Evolutionary conservation across 768 basidiomycete genomes (phyloP), one percentile per base, ranked within the genome.

Genomic region (Boletus sensibilis): DNA sequence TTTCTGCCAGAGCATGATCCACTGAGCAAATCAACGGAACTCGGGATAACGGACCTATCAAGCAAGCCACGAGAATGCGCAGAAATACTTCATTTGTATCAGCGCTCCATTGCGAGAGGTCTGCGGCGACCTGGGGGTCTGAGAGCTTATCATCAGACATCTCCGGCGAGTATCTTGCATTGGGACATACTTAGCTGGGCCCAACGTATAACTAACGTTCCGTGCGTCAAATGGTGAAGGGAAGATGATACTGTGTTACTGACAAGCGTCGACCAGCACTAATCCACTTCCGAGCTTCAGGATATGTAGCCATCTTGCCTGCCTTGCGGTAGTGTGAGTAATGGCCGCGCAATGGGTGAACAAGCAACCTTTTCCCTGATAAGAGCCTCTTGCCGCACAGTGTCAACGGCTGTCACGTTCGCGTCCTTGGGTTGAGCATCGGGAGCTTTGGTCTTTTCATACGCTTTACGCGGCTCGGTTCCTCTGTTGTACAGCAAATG

Each of bases 401-500:
- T 21, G 23, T 49, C 47, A 4, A 35, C 6, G 6, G 20, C 13
- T 27, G 58, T 11, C 33, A n/a, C 21, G 31, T 27, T 53, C 34
- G 40, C 39, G 29, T 44, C 35, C 37, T 40, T 16, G 27, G 25
- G 5, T 40, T 39, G 31, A 20, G 51, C 3, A 13, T 45, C 23
- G 1, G n/a, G 9, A 18, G 7, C 18, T 13, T 45, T 64, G 18
- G 37, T 51, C 50, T 59, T 59, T 57, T 70, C 39, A 53, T 67
- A 62, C 35, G 75, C 71, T 60, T 76, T 78, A 58, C 85, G 75
- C 0, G 90, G 88, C 47, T 82, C 81, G 0, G 84, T 74, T 5
- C 87, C 90, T 45, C 90, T 78, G 65, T 94, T 94, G 64, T 88
- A 94, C 31, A 94, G 72, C 18, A 94, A 71, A 72, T 94, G 92